Base-by-base conservation (phyloP, 768 basidiomycete species). In the Psilocybe tampanensis region DNA sequence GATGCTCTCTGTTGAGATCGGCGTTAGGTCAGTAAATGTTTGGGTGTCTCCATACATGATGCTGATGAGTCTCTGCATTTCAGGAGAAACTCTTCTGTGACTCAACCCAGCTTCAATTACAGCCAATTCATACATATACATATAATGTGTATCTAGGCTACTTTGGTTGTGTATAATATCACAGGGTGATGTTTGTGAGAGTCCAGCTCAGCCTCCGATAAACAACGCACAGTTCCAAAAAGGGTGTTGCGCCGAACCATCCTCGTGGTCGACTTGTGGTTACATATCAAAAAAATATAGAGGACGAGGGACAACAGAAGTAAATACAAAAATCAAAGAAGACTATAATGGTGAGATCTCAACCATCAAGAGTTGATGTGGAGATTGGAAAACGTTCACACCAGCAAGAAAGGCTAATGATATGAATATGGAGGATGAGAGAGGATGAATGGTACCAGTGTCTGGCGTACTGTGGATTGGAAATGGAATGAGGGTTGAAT, bases 1-100 rank as follows among this genome's bases (percentile, higher is more conserved):
- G 94, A 6, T 92, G 94, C 67, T 94, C 91, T 33, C 78, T 96
- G 43, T 85, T 93, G 24, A 82, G 94, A 26, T 78, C 89, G 29
- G 92, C 94, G 8, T 75, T 96, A 52, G 93, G 93, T 93, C 65
- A 50, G 84, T 73, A 32, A 18, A 36, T 1, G 55, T 60, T 19
- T 49, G 33, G 29, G 12, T n/a, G 33, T 26, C 18, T 24, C 1
- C 19, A 19, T 24, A 23, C 7, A 36, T 26, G 44, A 9, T 42
- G 32, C 60, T 69, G n/a, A 54, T 33, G 60, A 51, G 9, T 52
- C 8, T 12, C 11, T 8, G 42, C 29, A 36, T 52, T 55, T 19
- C 41, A 80, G 80, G 79, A 17, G 79, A 80, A 65, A 80, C 77
- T 2, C 69, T 80, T 34, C 63, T 80, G 47, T 79, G 66, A 70